Conservation (phyloP, 306 rosid species). For the Pueraria montana region DNA sequence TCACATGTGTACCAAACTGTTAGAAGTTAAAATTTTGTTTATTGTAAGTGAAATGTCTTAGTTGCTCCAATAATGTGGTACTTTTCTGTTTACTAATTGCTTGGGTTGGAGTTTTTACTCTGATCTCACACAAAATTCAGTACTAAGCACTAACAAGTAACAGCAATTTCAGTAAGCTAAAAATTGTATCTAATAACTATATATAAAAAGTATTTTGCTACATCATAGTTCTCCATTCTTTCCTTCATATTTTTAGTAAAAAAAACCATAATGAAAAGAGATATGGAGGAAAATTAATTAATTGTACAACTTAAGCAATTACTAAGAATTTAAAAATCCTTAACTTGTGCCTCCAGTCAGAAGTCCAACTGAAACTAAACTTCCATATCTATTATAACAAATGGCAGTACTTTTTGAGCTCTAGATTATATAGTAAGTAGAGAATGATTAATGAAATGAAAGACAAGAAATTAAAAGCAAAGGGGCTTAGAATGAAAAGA, state of each 20-base stretch:
- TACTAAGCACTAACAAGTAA: constrained; percentile 15
- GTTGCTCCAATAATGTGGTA: constrained; percentile 9
- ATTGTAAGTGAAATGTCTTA: background rate
- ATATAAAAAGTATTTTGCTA: background rate
- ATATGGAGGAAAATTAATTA: background rate
- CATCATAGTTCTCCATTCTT: background rate
- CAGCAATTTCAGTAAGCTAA: constrained; percentile 19
- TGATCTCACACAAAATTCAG: background rate
- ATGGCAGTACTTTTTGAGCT: constrained; percentile 9
- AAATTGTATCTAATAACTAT: background rate
- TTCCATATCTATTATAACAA: constrained; percentile 6
- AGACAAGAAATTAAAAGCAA: constrained; percentile 1
- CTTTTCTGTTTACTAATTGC: background rate
- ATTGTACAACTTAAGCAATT: background rate
- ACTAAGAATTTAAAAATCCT: background rate
- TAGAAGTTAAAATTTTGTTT: background rate
- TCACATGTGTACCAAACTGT: background rate
- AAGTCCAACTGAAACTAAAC: constrained; percentile 22
- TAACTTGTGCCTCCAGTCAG: background rate
- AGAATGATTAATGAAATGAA: constrained; percentile 24
- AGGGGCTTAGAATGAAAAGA: background rate
- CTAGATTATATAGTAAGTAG: background rate
- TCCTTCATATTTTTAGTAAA: constrained; percentile 2
- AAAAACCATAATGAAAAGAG: constrained; percentile 1
- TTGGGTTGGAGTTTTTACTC: background rate